phyloP scores from a whole-genome alignment of 805 yeast genomes.

The Starmera amethionina region DNA sequence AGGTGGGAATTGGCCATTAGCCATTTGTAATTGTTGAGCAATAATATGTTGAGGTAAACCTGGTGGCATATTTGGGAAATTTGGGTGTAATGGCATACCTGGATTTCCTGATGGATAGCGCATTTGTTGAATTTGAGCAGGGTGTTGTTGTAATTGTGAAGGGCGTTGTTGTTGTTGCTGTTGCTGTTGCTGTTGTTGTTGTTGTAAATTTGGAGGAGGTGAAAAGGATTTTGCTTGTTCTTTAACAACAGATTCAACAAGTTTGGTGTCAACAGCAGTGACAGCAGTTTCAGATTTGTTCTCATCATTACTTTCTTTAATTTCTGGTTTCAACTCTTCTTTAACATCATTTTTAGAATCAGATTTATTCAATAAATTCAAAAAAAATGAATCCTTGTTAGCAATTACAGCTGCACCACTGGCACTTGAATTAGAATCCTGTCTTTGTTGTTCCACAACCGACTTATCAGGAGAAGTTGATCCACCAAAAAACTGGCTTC shows the following conservation, averaged over 20 bases:
- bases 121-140: slow-evolving; percentile 1
- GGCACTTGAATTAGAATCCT: background rate
- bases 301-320: too few species aligned
- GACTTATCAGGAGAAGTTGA: slow-evolving; percentile 1
- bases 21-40: slow-evolving; percentile 10
- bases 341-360: background rate
- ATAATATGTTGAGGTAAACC: slow-evolving; percentile 2
- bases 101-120: slow-evolving; percentile 5
- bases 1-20: slow-evolving; percentile 4
- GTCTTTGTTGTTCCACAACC: slow-evolving; percentile 1
- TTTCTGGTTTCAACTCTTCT: too few species aligned
- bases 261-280: too few species aligned
- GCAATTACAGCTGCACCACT: background rate
- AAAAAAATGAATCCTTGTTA: slow-evolving; percentile 16
- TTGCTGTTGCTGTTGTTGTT: slow-evolving; percentile 4
- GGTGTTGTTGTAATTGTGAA: slow-evolving; percentile 1
- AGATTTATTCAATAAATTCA: slow-evolving; percentile 13
- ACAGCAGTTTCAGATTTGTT: too few species aligned
- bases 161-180: background rate
- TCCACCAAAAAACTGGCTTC: background rate
- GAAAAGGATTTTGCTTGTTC: background rate
- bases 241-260: too few species aligned
- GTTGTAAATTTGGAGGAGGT: background rate
- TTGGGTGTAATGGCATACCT: background rate
- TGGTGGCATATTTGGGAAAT: background rate